Percentiles rank a stretch among this genome's conserved stretches.
Evolutionary conservation across 192 early-diverging fungal species (phyloP).

Genomic region (Mortierella hygrophila): DNA sequence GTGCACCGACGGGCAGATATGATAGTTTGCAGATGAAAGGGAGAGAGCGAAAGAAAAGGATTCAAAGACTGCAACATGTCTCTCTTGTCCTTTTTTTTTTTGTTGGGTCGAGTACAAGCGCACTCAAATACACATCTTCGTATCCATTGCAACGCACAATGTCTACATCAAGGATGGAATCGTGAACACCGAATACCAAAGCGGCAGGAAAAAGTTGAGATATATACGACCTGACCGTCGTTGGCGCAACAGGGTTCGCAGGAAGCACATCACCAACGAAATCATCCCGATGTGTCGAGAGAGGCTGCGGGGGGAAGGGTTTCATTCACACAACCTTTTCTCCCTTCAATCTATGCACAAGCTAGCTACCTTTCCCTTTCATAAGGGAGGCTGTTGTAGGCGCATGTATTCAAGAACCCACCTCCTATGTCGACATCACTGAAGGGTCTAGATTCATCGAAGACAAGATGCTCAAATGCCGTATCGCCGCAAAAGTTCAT

Average conservation of each 20-base stretch:
- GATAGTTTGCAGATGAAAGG: too few relatives aligned
- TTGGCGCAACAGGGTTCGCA: conserved; percentile 73
- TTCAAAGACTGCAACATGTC: too few relatives aligned
- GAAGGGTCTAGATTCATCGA: conserved; percentile 77
- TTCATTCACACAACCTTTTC: neutral
- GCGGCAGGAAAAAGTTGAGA: neutral
- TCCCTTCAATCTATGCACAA: neutral
- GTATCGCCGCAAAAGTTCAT: conserved; percentile 64
- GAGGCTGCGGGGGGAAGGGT: too few relatives aligned
- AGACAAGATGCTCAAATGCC: conserved; percentile 66
- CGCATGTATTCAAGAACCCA: conserved; percentile 66
- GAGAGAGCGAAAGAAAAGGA: too few relatives aligned
- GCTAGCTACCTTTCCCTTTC: conserved; percentile 70
- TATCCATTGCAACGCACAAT: too few relatives aligned
- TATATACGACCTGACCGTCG: conserved; percentile 62
- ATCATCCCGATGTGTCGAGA: too few relatives aligned
- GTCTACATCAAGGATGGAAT: neutral
- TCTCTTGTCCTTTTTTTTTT: too few relatives aligned
- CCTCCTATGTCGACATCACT: conserved; percentile 71
- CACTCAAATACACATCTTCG: neutral
- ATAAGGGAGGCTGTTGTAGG: conserved; percentile 72
- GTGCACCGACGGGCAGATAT: too few relatives aligned
- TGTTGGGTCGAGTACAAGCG: too few relatives aligned
- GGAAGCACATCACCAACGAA: conserved; percentile 29
- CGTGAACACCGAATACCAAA: too few relatives aligned